phyloP scores from a whole-genome alignment of 768 basidiomycete species.

The Boletus coccyginus region DNA sequence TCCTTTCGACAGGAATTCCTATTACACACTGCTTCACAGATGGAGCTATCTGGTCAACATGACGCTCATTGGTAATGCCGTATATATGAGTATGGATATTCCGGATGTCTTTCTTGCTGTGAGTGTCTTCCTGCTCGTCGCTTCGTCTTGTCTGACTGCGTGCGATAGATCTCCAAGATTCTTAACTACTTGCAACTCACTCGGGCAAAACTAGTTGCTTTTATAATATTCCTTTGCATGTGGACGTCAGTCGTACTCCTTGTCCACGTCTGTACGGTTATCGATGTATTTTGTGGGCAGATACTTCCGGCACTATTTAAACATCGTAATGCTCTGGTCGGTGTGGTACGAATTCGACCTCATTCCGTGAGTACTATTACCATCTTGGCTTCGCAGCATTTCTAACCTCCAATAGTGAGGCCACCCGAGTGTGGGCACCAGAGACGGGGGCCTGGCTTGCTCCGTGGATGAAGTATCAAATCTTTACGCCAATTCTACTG shows the following conservation, averaged over 20 bases:
- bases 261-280: background rate
- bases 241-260: constrained; percentile 68
- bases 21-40: constrained; percentile 35
- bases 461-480: constrained; percentile 79
- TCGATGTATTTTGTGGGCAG: constrained; percentile 36
- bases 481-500: constrained; percentile 70
- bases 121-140: constrained; percentile 25
- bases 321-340: constrained; percentile 82
- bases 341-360: constrained; percentile 77
- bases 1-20: background rate
- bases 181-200: constrained; percentile 82
- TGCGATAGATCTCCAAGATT: constrained; percentile 70
- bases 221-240: constrained; percentile 59
- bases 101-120: constrained; percentile 89
- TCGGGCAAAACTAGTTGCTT: constrained; percentile 58
- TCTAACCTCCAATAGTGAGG: constrained; percentile 40
- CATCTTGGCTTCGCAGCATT: background rate
- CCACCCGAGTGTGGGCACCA: constrained; percentile 55
- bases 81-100: constrained; percentile 97
- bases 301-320: constrained; percentile 93
- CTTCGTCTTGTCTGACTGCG: background rate
- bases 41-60: constrained; percentile 83
- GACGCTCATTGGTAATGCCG: constrained; percentile 85
- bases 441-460: constrained; percentile 65
- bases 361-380: constrained; percentile 58